Percentiles rank a stretch among this genome's conserved stretches.
Evolutionary conservation across 371 early-diverging fungal genomes (phyloP).

Genomic region (Syncephalastrum racemosum): DNA sequence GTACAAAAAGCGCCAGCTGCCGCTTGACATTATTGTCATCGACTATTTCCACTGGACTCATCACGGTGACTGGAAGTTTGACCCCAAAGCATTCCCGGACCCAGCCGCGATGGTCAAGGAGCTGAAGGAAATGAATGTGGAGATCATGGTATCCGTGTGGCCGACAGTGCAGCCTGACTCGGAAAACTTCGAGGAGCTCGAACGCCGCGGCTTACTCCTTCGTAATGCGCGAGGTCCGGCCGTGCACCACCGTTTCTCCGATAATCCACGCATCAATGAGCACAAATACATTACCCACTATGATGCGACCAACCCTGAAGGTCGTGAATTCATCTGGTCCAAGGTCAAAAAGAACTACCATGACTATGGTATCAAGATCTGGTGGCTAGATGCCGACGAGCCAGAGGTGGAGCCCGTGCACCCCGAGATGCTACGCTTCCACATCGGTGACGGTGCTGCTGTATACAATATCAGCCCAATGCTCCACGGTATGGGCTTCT

Average conservation of each 20-base stretch:
- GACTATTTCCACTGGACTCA: constrained; percentile 18
- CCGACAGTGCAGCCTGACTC: constrained; percentile 16
- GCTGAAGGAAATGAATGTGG: constrained; percentile 10
- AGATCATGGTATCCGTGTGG: constrained; percentile 18
- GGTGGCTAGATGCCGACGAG: constrained; percentile 18
- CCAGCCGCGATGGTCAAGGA: constrained; percentile 14
- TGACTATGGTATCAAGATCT: constrained; percentile 17
- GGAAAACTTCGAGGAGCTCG: constrained; percentile 16
- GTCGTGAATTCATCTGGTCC: constrained; percentile 18
- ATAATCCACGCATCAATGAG: constrained; percentile 10
- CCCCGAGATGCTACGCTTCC: constrained; percentile 19
- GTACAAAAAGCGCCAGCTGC: constrained; percentile 14
- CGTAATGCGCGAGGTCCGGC: constrained; percentile 15
- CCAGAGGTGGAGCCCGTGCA: constrained; percentile 17
- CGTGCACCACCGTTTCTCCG: constrained; percentile 18
- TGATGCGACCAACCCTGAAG: constrained; percentile 19
- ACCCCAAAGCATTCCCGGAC: constrained; percentile 11
- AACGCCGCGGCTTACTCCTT: constrained; percentile 13
- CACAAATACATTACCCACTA: constrained; percentile 18
- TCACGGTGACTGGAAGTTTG: constrained; percentile 19
- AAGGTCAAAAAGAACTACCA: constrained; percentile 18
- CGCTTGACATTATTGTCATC: constrained; percentile 17
- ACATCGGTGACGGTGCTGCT: constrained; percentile 13
- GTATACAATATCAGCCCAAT: constrained; percentile 16
- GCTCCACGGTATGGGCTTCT: constrained; percentile 19